Conservation (phyloP, 169 alveolate species). For the Eimeria sp. region DNA sequence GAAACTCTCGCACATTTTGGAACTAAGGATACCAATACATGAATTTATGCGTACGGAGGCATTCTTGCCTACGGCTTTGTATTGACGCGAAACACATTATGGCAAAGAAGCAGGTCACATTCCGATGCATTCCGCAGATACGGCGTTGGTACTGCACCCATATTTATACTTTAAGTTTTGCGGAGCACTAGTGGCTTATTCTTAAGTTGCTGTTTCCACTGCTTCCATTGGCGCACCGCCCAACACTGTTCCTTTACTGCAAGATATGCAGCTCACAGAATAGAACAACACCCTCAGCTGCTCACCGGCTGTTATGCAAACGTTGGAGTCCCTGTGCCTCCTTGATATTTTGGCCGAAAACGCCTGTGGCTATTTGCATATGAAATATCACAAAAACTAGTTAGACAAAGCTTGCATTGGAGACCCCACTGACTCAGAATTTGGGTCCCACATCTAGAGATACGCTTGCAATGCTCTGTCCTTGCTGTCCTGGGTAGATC, state of each 20-base stretch:
- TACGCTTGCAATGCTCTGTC: not conserved
- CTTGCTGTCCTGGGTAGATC: not conserved
- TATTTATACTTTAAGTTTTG: not conserved
- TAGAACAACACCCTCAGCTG: not conserved
- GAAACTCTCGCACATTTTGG: not conserved
- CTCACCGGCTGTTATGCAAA: not conserved
- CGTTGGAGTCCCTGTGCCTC: not conserved
- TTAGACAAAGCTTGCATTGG: not conserved
- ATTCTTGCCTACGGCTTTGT: not conserved
- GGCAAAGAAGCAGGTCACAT: no score
- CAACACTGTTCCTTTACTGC: not conserved
- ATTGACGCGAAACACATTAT: not conserved
- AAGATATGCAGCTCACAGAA: not conserved
- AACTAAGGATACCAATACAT: not conserved
- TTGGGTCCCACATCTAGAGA: not conserved
- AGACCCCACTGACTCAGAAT: not conserved
- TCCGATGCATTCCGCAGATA: not conserved
- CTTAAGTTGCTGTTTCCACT: not conserved
- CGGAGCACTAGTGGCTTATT: not conserved
- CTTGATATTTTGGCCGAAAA: not conserved
- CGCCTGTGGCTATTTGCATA: not conserved
- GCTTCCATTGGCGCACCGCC: no score
- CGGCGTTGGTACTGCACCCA: not conserved
- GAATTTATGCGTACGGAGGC: not conserved
- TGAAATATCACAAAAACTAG: not conserved